phyloP scores from a whole-genome alignment of 192 early-diverging fungal genomes.

The Radiomyces spectabilis region DNA sequence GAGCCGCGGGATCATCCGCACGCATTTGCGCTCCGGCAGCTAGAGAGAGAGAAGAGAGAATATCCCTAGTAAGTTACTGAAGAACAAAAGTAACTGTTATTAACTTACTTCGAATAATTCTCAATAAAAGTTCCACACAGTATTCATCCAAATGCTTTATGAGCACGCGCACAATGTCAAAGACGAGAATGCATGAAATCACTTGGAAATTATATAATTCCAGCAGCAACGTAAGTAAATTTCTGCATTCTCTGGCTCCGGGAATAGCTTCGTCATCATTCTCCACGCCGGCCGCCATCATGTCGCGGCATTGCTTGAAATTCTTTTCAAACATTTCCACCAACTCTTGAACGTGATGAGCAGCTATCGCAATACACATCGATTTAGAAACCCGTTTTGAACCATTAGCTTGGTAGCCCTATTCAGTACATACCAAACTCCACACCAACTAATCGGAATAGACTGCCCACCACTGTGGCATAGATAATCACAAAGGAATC shows the following conservation, averaged over 20 bases:
- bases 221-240: conserved; percentile 71
- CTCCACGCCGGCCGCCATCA: conserved; percentile 13
- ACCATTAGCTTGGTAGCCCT: conserved; percentile 17
- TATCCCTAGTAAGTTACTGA: background rate
- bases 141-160: conserved; percentile 68
- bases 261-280: conserved; percentile 33
- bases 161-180: conserved; percentile 74
- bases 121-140: conserved; percentile 84
- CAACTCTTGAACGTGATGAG: conserved; percentile 68
- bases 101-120: conserved; percentile 59
- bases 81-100: background rate
- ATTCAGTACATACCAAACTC: conserved; percentile 63
- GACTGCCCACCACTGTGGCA: conserved; percentile 74
- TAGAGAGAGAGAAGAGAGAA: conserved; percentile 5
- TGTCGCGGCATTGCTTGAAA: conserved; percentile 38
- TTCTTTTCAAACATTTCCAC: conserved; percentile 63
- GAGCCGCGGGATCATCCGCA: conserved; percentile 80
- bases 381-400: background rate
- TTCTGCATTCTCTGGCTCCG: conserved; percentile 67
- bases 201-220: conserved; percentile 90
- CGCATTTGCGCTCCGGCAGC: conserved; percentile 80
- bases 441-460: conserved; percentile 76
- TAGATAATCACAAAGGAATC: conserved; percentile 89
- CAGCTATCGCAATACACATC: conserved; percentile 24
- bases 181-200: conserved; percentile 76